phyloP scores from a whole-genome alignment of 345 rosid species.

The Streptanthus diversifolius region DNA sequence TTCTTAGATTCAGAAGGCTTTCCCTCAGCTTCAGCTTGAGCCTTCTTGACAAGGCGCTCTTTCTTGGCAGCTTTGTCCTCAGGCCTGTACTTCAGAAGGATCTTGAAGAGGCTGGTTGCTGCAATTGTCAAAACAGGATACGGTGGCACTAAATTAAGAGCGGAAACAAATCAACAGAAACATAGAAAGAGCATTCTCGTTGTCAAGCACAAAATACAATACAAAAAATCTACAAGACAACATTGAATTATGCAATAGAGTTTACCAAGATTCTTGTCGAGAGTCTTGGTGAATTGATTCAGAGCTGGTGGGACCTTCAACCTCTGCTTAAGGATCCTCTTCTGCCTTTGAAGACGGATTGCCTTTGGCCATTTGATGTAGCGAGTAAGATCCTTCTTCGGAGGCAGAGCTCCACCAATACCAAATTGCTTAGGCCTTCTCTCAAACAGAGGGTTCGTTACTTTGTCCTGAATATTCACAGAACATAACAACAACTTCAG shows the following conservation, averaged over 20 bases:
- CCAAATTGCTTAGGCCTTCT: slow-evolving; percentile 86
- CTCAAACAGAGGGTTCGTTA: slow-evolving; percentile 66
- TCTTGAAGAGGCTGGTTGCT: slow-evolving; percentile 60
- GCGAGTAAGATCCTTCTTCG: slow-evolving; percentile 72
- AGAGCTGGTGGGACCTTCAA: slow-evolving; percentile 88
- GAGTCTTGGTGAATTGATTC: slow-evolving; percentile 87
- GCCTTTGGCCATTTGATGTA: slow-evolving; percentile 74
- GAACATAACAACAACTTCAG: not conserved
- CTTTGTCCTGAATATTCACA: slow-evolving; percentile 48
- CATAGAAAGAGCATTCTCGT: not conserved
- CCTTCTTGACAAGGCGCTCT: slow-evolving; percentile 58
- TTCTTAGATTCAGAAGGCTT: slow-evolving; percentile 59
- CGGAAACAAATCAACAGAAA: not conserved
- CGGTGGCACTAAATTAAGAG: not conserved
- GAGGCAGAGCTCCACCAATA: slow-evolving; percentile 83
- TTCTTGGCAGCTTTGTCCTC: slow-evolving; percentile 72
- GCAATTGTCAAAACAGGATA: not conserved
- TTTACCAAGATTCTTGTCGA: slow-evolving; percentile 80
- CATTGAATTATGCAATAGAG: not conserved
- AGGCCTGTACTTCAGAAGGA: slow-evolving; percentile 62
- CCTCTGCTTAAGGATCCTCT: slow-evolving; percentile 72
- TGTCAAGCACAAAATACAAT: too few species aligned
- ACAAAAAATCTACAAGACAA: not conserved
- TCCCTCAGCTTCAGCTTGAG: slow-evolving; percentile 71
- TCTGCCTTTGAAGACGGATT: slow-evolving; percentile 74